Conservation (phyloP, 2,329 filamentous ascomycete genomes). For the Aspergillus sergii region DNA sequence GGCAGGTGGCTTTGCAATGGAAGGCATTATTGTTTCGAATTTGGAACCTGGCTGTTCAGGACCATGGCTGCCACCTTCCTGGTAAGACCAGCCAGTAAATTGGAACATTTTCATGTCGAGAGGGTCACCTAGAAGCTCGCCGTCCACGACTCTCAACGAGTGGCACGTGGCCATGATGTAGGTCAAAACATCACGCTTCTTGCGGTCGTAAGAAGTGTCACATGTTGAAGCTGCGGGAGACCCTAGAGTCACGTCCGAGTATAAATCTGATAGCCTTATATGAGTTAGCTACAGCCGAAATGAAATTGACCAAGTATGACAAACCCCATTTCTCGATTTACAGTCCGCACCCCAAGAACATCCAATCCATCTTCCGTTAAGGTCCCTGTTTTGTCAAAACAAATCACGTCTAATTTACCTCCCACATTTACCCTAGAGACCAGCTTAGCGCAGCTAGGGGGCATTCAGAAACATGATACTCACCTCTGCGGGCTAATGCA, state of each 20-base stretch:
- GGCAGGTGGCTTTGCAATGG: constrained; percentile 79
- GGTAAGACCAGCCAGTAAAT: constrained; percentile 89
- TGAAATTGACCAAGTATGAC: constrained; percentile 4
- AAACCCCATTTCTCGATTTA: constrained; percentile 60
- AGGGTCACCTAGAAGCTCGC: constrained; percentile 87
- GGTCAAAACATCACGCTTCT: constrained; percentile 69
- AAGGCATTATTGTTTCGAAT: constrained; percentile 73
- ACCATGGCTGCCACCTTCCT: constrained; percentile 75
- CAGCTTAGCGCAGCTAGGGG: constrained; percentile 8
- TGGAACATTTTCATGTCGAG: constrained; percentile 98
- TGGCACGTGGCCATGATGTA: constrained; percentile 98
- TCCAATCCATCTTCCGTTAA: constrained; percentile 95
- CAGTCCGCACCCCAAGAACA: constrained; percentile 83
- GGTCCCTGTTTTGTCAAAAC: constrained; percentile 99
- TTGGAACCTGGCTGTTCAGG: constrained; percentile 69
- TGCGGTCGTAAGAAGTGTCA: constrained; percentile 62
- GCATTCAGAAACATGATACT: constrained; percentile 7
- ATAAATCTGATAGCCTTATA: constrained; percentile 38
- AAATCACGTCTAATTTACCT: constrained; percentile 93
- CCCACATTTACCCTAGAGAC: constrained; percentile 79
- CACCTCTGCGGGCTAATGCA: constrained; percentile 89
- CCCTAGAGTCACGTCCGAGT: constrained; percentile 65
- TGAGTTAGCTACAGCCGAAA: constrained; percentile 1
- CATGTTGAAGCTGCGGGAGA: constrained; percentile 52
- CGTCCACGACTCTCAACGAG: constrained; percentile 82